Conservation (phyloP, 176 grass and related monocot genomes). For the Carex cristatella region DNA sequence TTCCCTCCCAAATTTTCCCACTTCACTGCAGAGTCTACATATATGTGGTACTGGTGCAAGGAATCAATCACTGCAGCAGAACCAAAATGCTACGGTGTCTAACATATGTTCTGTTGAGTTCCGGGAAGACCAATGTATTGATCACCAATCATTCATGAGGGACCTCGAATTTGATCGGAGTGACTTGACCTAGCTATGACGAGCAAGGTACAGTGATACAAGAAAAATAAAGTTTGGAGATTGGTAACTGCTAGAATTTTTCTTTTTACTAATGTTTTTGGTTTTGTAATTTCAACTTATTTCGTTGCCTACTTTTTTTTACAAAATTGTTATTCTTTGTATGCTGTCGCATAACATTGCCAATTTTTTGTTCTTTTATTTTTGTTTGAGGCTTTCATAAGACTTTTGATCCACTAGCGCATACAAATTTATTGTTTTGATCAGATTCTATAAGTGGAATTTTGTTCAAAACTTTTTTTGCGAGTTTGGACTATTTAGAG, state of each 20-base stretch:
- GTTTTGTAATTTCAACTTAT: not conserved
- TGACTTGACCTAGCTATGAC: not conserved
- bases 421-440: not conserved
- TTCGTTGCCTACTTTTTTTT: not conserved
- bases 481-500: not conserved
- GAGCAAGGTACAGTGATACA: not conserved
- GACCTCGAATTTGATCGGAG: slow-evolving; percentile 10
- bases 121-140: not conserved
- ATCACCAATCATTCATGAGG: not conserved
- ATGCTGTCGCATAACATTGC: not conserved
- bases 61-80: not conserved
- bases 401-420: not conserved
- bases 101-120: not conserved
- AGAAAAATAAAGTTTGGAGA: not conserved
- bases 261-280: not conserved
- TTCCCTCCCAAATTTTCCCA: not conserved
- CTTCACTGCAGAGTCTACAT: not conserved
- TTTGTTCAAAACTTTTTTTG: not conserved
- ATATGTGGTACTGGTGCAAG: not conserved
- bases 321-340: not conserved
- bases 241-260: not conserved
- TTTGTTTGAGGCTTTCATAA: not conserved
- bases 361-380: not conserved
- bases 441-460: not conserved
- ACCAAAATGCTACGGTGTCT: not conserved